Percentiles rank a stretch among this genome's conserved stretches.
These are phyloP conservation scores for Solanum hybrid DNA, from an alignment of 305 asterid genomes.

Conservation along the genomic window DNA sequence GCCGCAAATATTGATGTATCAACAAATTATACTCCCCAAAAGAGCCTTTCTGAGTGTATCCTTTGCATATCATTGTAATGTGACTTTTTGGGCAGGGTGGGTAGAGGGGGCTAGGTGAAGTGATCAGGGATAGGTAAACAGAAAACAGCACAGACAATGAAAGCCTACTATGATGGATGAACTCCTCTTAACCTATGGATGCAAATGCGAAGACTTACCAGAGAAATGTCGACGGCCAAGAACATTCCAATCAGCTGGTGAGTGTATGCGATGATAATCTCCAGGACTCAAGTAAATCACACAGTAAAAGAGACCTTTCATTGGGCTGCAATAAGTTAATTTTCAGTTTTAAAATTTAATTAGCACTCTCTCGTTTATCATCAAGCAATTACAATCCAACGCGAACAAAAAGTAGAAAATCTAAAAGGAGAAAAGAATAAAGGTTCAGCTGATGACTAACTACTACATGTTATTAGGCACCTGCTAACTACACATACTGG, in stretches of 20 bases:
- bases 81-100: not conserved
- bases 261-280: slow-evolving; percentile 92
- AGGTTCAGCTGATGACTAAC: not conserved
- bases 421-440: not conserved
- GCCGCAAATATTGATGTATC: not conserved
- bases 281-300: slow-evolving; percentile 95
- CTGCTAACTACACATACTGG: not conserved
- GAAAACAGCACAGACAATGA: not conserved
- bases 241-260: slow-evolving; percentile 91
- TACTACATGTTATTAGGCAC: not conserved
- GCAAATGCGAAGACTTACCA: slow-evolving; percentile 27
- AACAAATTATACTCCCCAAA: not conserved
- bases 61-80: not conserved
- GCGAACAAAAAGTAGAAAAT: not conserved
- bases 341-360: slow-evolving; percentile 6
- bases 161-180: not conserved
- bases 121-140: not conserved
- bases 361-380: slow-evolving; percentile 6
- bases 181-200: not conserved
- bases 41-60: not conserved
- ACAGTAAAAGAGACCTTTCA: slow-evolving; percentile 86
- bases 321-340: slow-evolving; percentile 43
- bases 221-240: slow-evolving; percentile 79
- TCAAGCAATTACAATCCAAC: slow-evolving; percentile 3
- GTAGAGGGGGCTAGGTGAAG: not conserved